Evolutionary conservation across 441 rosid species (phyloP), one percentile per base, ranked within the genome.

Genomic region (Geranium incanum): DNA sequence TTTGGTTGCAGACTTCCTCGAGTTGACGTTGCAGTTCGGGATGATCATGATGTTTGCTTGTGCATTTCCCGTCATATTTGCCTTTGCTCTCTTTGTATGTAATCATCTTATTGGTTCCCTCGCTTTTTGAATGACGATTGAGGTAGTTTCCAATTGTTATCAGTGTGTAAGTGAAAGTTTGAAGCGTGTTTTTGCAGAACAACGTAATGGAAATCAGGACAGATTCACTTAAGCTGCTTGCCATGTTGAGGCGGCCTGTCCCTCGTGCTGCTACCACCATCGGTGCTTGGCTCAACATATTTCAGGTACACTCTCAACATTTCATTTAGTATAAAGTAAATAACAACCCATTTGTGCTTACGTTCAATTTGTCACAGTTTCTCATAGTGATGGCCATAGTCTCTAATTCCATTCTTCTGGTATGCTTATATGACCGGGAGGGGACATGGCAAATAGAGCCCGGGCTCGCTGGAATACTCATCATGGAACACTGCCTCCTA

Each of bases 1-100:
- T 77, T 16, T 23, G 1, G 68, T 16, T 79, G 78, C 84, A 88
- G 96, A 92, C 78, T 88, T 81, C 69, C 88, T 94, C 70, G 95
- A 85, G 89, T 74, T 94, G 73, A 86, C 92, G 13, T 84, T 94
- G 81, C 97, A 94, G 74, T 92, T 94, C 68, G 99, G 99, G 79
- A 91, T 88, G 97, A 83, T 92, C 81, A 90, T 91, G 99, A 94
- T 94, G 99, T 91, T 92, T 74, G 99, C 97, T 70, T 90, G 97
- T 72, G 99, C 97, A 66, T 91, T 87, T 73, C 97, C 98, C 72
- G 90, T 88, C 39, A 93, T 92, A 71, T 94, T 94, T 79, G 84
- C 85, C 71, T 86, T 92, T 66, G 85, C 91, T 75, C 82, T 89
- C 9, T 81, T 90, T 91, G 97, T 94, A 87, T 71, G 28, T 7